Conservation (phyloP, 2,329 filamentous ascomycete genomes). For the Cordyceps cicadae region DNA sequence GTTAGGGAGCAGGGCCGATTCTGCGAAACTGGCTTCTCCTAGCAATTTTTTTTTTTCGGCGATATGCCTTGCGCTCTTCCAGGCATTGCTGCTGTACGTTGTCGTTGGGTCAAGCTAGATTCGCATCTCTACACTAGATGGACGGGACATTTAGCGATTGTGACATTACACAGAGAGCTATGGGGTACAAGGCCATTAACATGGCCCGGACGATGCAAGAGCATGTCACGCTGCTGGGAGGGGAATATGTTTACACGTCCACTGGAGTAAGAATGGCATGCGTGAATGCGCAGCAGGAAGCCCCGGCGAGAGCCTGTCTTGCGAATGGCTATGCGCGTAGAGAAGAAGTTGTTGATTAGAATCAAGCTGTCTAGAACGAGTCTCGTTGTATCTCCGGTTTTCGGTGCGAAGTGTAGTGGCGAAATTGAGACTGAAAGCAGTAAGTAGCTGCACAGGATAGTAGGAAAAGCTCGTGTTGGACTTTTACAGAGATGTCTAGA, state of each 20-base stretch:
- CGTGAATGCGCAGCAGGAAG: background rate
- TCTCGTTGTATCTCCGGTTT: background rate
- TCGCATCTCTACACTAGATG: too few relatives aligned
- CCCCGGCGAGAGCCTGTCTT: background rate
- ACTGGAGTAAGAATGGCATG: background rate
- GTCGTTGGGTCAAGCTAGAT: too few relatives aligned
- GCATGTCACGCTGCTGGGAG: background rate
- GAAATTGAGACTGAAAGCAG: background rate
- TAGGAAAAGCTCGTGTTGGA: background rate
- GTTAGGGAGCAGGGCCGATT: too few relatives aligned
- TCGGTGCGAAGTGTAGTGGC: background rate
- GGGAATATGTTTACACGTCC: background rate
- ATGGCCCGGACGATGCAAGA: background rate
- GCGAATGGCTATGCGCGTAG: background rate
- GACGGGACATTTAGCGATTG: too few relatives aligned
- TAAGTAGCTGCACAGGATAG: background rate
- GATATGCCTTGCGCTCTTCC: too few relatives aligned
- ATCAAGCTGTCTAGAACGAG: background rate
- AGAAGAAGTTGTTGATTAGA: background rate
- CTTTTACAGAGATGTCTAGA: background rate
- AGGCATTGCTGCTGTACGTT: too few relatives aligned
- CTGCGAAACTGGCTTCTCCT: too few relatives aligned
- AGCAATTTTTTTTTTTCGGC: too few relatives aligned
- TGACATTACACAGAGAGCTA: too few relatives aligned
- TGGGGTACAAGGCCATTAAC: background rate